Percentiles rank a stretch among this genome's conserved stretches.
phyloP scores from a whole-genome alignment of 2,329 filamentous ascomycete genomes.

The Xylariomycetidae sp. region DNA sequence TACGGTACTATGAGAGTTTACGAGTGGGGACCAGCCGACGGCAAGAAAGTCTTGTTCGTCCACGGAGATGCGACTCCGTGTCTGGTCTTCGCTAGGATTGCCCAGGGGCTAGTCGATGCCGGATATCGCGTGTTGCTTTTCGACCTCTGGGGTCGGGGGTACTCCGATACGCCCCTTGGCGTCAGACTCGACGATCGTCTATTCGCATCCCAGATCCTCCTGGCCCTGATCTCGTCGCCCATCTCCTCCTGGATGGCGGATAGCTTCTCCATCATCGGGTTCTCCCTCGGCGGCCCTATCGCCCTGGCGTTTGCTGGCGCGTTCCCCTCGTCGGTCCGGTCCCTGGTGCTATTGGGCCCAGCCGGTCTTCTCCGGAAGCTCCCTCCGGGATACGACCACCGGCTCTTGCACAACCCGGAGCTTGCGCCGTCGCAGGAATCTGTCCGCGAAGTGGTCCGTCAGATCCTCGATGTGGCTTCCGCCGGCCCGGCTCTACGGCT shows the following conservation, averaged over 20 bases:
- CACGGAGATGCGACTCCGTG: constrained; percentile 25
- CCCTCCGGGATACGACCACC: constrained; percentile 15
- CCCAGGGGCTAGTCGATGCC: constrained; percentile 17
- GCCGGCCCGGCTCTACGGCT: constrained; percentile 8
- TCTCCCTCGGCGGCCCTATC: constrained; percentile 17
- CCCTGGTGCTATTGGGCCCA: constrained; percentile 15
- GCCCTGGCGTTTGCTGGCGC: constrained; percentile 12
- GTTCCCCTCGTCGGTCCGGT: constrained; percentile 10
- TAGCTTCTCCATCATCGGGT: constrained; percentile 14
- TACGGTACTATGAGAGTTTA: constrained; percentile 27
- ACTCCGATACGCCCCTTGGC: constrained; percentile 19
- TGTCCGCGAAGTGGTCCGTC: constrained; percentile 15
- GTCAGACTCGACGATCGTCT: constrained; percentile 14
- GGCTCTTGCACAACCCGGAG: constrained; percentile 13
- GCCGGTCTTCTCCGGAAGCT: constrained; percentile 15
- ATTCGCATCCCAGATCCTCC: constrained; percentile 14
- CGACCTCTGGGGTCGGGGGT: constrained; percentile 24
- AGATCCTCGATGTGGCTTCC: constrained; percentile 13
- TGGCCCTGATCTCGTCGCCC: constrained; percentile 13
- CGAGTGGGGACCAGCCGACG: constrained; percentile 24
- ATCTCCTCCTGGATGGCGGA: constrained; percentile 10
- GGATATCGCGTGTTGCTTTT: constrained; percentile 26
- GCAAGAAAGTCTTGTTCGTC: constrained; percentile 24
- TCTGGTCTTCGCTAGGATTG: constrained; percentile 19
- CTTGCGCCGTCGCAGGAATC: constrained; percentile 10